Base-by-base conservation (phyloP, 352 stramenopile genomes). In the Pythium diclinum region DNA sequence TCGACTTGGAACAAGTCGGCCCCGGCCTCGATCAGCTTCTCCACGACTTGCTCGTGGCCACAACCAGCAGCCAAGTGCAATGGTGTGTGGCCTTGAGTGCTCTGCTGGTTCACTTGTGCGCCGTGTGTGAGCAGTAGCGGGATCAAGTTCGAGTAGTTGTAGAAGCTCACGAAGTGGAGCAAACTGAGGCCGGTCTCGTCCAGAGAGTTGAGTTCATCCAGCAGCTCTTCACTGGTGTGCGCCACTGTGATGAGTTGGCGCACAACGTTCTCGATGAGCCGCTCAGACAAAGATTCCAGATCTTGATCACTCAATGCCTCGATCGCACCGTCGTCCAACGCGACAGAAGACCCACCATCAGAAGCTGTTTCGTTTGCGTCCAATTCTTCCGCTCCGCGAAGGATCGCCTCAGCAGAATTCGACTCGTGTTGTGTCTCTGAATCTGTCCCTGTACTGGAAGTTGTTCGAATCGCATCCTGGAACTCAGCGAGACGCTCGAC, bases 161-260 rank as follows among this genome's bases (percentile, higher is more conserved):
- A 96, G 57, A 94, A 94, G 63, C 87, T 91, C 74, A 94, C 85
- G 48, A 95, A 96, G 56, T 96, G 88, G n/a, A 96, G 74, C 49
- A 96, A 66, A 60, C 85, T 95, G 55, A 96, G 71, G 0, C 88
- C 88, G 4, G 85, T 83, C 61, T 96, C 88, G 52, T 96, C 88
- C 6, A 96, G 75, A 3, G 86, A 94, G 56, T 96, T 95, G 33
- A 95, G 79, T 65, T 96, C 87, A 21, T 94, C 85, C 4, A 95
- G 68, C 3, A 96, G 56, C 23, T 96, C 86, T 67, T 92, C 78
- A 23, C 75, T 92, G 1, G 83, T 91, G 44, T 92, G 80, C 0
- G 85, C 85, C 10, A 96, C 67, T 3, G 83, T 87, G 16, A 96
- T 78, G 44, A 96, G 77, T 52, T 95, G 84, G 30, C 72, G 83